Percentiles rank a stretch among this genome's conserved stretches.
Evolutionary conservation across 2,329 filamentous ascomycete species (phyloP).

Genomic region (Colletotrichum eremochloae): DNA sequence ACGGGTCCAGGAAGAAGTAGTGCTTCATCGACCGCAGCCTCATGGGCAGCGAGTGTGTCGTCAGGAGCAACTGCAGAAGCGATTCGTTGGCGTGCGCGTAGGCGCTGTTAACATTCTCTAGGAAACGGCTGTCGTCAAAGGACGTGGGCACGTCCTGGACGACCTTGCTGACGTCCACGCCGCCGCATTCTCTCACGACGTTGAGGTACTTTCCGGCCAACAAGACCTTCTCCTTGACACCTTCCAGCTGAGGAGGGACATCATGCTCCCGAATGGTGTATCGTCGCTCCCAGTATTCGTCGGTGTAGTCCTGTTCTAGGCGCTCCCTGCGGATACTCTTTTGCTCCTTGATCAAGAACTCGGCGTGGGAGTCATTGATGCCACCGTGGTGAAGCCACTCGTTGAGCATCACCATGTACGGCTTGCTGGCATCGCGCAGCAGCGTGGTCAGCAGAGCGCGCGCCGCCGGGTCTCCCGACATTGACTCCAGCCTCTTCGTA

Average conservation of each 20-base stretch:
- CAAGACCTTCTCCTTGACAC: conserved; percentile 92
- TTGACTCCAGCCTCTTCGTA: conserved; percentile 85
- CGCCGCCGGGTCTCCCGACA: conserved; percentile 94
- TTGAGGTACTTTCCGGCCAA: conserved; percentile 98
- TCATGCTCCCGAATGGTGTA: conserved; percentile 95
- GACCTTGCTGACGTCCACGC: conserved; percentile 91
- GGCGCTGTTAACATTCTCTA: conserved; percentile 95
- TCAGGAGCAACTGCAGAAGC: conserved; percentile 89
- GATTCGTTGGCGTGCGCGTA: conserved; percentile 97
- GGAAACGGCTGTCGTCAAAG: conserved; percentile 91
- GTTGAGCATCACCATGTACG: conserved; percentile 98
- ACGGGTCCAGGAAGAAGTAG: conserved; percentile 98
- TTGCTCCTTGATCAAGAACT: conserved; percentile 96
- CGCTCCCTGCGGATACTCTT: conserved; percentile 93
- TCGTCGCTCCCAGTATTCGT: conserved; percentile 98
- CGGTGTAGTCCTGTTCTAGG: conserved; percentile 95
- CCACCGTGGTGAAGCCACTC: conserved; percentile 98
- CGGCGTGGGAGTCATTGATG: conserved; percentile 92
- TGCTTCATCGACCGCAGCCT: conserved; percentile 93
- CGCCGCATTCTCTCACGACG: conserved; percentile 95
- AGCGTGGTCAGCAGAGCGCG: conserved; percentile 84
- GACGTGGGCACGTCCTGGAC: conserved; percentile 90
- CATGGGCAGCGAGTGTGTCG: conserved; percentile 90
- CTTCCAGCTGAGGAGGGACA: conserved; percentile 90
- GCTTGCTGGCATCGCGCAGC: conserved; percentile 87